A percentile compares a stretch with the other conserved stretches of the same genome.
Conservation (phyloP, 192 early-diverging fungal genomes). For the Coemansia sp. region DNA sequence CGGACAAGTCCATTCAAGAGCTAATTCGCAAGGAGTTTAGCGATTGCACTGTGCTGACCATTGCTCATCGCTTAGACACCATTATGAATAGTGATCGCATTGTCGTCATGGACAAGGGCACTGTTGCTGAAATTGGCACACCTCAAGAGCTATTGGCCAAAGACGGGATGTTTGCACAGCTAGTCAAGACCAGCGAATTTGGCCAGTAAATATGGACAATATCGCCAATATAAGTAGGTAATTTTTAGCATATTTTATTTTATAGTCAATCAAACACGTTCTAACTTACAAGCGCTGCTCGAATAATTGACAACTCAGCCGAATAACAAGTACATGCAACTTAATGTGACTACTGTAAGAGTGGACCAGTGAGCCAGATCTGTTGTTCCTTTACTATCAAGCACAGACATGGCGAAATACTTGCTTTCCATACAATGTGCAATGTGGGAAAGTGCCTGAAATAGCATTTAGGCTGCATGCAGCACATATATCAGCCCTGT, state of each 20-base stretch:
- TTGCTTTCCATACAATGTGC: not conserved
- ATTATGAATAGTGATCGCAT: conserved; percentile 68
- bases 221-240: not conserved
- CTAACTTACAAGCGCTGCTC: not conserved
- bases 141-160: conserved; percentile 60
- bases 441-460: conserved; percentile 2
- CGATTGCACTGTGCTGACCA: conserved; percentile 58
- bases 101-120: conserved; percentile 72
- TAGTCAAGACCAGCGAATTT: conserved; percentile 30
- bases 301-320: not conserved
- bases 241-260: not conserved
- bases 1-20: conserved; percentile 22
- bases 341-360: not conserved
- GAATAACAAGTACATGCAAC: not conserved
- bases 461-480: conserved; percentile 3
- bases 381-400: not conserved
- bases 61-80: conserved; percentile 75
- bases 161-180: conserved; percentile 26
- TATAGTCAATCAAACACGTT: not conserved
- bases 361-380: not conserved
- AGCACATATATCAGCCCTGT: not conserved
- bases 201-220: not conserved
- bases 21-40: conserved; percentile 58
- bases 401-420: not conserved
- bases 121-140: conserved; percentile 63